A percentile compares a stretch with the other conserved stretches of the same genome.
phyloP scores from a whole-genome alignment of 768 basidiomycete species.

The Termitomyces sp. region DNA sequence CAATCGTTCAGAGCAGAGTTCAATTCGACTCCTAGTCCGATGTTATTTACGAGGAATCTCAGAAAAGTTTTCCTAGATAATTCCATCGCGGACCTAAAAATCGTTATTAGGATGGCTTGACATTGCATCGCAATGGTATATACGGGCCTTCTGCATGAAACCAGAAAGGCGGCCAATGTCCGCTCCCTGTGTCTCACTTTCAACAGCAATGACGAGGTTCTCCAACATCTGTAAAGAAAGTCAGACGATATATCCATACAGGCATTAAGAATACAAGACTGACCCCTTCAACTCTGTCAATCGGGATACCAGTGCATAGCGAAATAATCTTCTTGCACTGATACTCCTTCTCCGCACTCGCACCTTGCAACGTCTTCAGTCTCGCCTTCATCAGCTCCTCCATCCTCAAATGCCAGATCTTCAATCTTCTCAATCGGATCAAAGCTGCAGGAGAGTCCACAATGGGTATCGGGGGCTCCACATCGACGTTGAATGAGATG shows the following conservation, averaged over 20 bases:
- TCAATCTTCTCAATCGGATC: constrained; percentile 71
- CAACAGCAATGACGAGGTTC: constrained; percentile 80
- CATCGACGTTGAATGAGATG: constrained; percentile 59
- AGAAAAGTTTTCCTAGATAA: constrained; percentile 35
- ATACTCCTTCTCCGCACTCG: constrained; percentile 84
- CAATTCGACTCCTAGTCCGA: constrained; percentile 1
- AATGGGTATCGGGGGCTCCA: constrained; percentile 69
- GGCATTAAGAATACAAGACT: constrained; percentile 27
- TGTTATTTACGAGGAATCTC: neutral
- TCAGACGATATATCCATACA: neutral
- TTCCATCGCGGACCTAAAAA: constrained; percentile 56
- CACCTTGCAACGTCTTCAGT: constrained; percentile 68
- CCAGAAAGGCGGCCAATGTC: constrained; percentile 85
- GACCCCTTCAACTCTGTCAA: constrained; percentile 89
- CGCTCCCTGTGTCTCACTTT: constrained; percentile 79
- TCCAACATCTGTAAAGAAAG: constrained; percentile 65
- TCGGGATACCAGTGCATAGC: constrained; percentile 80
- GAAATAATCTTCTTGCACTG: constrained; percentile 92
- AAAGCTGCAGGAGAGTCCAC: constrained; percentile 57
- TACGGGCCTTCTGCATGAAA: constrained; percentile 83
- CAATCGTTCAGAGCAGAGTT: constrained; percentile 23
- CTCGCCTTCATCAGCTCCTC: constrained; percentile 71
- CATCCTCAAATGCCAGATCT: constrained; percentile 80
- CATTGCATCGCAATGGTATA: neutral
- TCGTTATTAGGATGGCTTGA: neutral